Conservation (phyloP, 192 early-diverging fungal species). For the Phlyctochytrium planicorne region DNA sequence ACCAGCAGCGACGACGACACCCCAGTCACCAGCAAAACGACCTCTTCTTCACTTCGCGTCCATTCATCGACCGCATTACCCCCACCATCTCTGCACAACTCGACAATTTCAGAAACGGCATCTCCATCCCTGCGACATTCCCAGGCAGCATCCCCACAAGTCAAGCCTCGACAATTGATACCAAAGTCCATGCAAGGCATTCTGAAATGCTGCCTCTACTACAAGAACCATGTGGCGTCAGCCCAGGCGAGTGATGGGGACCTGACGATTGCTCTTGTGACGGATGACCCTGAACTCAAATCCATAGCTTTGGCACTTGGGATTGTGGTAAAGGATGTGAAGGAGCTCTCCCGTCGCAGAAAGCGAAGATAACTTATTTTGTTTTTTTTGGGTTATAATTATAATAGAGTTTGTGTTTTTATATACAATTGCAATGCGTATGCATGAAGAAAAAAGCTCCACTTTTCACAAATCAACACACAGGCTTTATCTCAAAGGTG, state of each 20-base stretch:
- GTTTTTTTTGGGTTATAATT: too few relatives aligned
- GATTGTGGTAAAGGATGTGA: too few relatives aligned
- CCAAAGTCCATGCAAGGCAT: background rate
- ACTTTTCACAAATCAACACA: too few relatives aligned
- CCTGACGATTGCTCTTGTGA: background rate
- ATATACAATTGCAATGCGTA: background rate
- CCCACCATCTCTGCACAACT: background rate
- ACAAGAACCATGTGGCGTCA: background rate
- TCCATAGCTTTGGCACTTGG: too few relatives aligned
- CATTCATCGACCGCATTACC: background rate
- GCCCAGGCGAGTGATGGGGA: background rate
- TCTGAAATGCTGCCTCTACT: background rate
- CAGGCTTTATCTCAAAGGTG: background rate
- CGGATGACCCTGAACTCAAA: too few relatives aligned
- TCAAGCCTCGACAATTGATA: background rate
- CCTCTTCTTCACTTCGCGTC: background rate
- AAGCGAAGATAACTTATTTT: too few relatives aligned
- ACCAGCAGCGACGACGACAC: background rate
- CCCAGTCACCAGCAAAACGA: background rate
- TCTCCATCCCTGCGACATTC: background rate
- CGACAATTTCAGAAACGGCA: background rate
- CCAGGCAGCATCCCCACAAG: background rate
- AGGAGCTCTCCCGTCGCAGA: too few relatives aligned
- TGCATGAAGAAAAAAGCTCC: too few relatives aligned
- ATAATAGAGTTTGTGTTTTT: too few relatives aligned